Conservation (phyloP, 352 stramenopile genomes). For the Globisporangium abappressorium region DNA sequence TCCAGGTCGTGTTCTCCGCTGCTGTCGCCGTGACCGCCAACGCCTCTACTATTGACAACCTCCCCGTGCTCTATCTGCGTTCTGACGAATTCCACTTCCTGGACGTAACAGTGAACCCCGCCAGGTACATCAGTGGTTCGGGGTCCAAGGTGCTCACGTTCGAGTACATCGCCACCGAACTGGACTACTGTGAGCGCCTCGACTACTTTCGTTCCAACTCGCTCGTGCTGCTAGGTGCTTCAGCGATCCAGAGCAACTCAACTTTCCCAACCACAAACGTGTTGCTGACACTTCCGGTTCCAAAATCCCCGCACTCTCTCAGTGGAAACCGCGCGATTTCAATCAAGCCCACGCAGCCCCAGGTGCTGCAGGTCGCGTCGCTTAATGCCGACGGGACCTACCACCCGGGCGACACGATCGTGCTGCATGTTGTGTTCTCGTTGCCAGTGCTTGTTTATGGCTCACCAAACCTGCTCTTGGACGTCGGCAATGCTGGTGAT, state of each 20-base stretch:
- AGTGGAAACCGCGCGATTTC: constrained; percentile 42
- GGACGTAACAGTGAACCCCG: constrained; percentile 33
- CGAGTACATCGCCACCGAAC: constrained; percentile 41
- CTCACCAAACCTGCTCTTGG: constrained; percentile 36
- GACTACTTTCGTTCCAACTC: constrained; percentile 62
- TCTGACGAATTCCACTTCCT: constrained; percentile 55
- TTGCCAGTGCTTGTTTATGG: constrained; percentile 62
- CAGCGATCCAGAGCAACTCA: constrained; percentile 37
- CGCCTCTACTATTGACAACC: constrained; percentile 3
- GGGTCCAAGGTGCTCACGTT: constrained; percentile 48
- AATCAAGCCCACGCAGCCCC: constrained; percentile 54
- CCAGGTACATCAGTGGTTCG: constrained; percentile 50
- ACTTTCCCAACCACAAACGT: constrained; percentile 51
- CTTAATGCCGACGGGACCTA: constrained; percentile 42
- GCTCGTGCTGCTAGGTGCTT: constrained; percentile 29
- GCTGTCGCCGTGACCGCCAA: constrained; percentile 36
- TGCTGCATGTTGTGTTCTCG: constrained; percentile 57
- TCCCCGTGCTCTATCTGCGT: constrained; percentile 37
- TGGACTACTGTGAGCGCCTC: constrained; percentile 56
- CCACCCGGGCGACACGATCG: constrained; percentile 51
- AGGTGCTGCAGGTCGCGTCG: constrained; percentile 34
- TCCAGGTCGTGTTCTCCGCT: constrained; percentile 52
- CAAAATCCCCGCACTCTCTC: constrained; percentile 38
- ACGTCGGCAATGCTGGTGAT: constrained; percentile 14
- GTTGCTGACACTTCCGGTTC: constrained; percentile 38